Evolutionary conservation across 192 early-diverging fungal species (phyloP), one percentile per base, ranked within the genome.

Genomic region (Helicostylum pulchrum): DNA sequence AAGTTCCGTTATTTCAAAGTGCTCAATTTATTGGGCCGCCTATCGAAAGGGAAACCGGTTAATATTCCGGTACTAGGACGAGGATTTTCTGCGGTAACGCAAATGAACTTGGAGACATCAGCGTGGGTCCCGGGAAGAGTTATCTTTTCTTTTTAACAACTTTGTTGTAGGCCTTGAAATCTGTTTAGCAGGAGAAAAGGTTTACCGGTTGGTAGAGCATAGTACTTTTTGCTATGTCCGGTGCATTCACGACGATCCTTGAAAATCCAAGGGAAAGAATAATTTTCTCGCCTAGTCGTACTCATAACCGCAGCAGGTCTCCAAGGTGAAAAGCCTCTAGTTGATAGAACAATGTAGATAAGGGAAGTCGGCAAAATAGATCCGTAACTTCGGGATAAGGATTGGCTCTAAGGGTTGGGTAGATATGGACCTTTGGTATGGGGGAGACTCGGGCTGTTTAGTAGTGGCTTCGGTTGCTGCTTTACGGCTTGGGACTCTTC

Each of bases 341-440:
- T 88, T 86, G 80, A 87, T 90, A 84, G 86, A 90, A 85, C 75
- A 90, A 89, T 84, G 85, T 87, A 89, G 85, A 80, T 89, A 89
- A 85, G 85, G 81, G 83, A 89, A 88, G 85, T 90, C 85, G 85
- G 86, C 86, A 89, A 88, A 89, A 80, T 86, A 83, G 83, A 89
- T 89, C 83, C 80, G 83, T 89, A 89, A 89, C 88, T 88, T 88
- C 77, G 85, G 83, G 82, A 89, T 72, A 89, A 84, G 86, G 84
- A 89, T 88, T 89, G 86, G 85, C 88, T 89, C 84, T 87, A 87
- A 88, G 86, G 82, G 81, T 83, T 87, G 86, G 83, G 83, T 49
- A 61, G 59, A 46, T 48, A 48, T 48, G 59, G 46, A 48, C 59
- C 34, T 30, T 26, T 12, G 26, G 59, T 48, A 61, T 23, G 34